These are phyloP conservation scores for Agrocybe praecox DNA, from an alignment of 768 basidiomycete species.

Conservation along the genomic window DNA sequence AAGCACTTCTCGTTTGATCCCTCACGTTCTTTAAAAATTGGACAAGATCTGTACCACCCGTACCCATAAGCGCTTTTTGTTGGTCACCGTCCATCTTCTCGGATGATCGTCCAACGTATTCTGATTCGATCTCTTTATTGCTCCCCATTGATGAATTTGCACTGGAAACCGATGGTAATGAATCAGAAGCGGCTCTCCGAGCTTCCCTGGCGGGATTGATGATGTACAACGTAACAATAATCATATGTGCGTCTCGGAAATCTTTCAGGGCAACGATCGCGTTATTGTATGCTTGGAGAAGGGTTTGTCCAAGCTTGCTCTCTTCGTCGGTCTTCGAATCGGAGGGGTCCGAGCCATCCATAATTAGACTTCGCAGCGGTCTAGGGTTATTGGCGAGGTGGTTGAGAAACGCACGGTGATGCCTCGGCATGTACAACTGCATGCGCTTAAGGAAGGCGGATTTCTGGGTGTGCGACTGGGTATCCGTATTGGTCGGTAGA, in stretches of 20 bases:
- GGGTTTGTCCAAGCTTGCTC: slow-evolving; percentile 21
- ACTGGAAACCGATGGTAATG: neutral
- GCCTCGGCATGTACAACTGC: slow-evolving; percentile 82
- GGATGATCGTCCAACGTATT: neutral
- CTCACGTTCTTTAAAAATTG: slow-evolving; percentile 74
- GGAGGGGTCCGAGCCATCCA: slow-evolving; percentile 7
- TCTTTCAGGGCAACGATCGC: slow-evolving; percentile 67
- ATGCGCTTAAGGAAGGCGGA: slow-evolving; percentile 66
- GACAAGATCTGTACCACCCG: slow-evolving; percentile 81
- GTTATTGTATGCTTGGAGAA: slow-evolving; percentile 61
- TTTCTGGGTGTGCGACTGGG: slow-evolving; percentile 2
- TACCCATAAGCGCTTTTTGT: slow-evolving; percentile 33
- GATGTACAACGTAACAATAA: slow-evolving; percentile 75
- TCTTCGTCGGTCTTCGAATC: neutral
- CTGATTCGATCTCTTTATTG: neutral
- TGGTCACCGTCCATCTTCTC: neutral
- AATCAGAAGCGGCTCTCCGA: slow-evolving; percentile 16
- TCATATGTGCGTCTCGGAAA: slow-evolving; percentile 79
- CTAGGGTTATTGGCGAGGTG: slow-evolving; percentile 65
- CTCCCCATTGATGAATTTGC: neutral
- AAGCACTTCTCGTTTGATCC: slow-evolving; percentile 59
- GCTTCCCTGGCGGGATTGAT: slow-evolving; percentile 62
- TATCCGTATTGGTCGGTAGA: neutral
- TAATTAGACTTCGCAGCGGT: slow-evolving; percentile 60
- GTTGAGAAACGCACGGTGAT: slow-evolving; percentile 76